These are phyloP conservation scores for Phialophora macrospora DNA, from an alignment of 2,329 filamentous ascomycete species.

Conservation along the genomic window DNA sequence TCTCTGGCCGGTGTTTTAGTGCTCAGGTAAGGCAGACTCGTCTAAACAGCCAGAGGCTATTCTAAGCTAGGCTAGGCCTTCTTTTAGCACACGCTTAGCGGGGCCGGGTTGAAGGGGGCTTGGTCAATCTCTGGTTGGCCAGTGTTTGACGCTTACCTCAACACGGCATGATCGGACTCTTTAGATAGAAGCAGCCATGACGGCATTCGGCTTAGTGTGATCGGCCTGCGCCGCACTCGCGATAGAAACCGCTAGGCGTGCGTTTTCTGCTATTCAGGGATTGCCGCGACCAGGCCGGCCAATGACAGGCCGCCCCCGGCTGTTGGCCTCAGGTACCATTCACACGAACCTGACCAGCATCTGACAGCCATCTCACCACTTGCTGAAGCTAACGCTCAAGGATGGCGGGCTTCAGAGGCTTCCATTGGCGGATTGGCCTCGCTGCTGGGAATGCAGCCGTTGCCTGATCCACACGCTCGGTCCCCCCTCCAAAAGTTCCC, in stretches of 20 bases:
- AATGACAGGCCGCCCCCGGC: slow-evolving; percentile 3
- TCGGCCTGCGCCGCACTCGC: slow-evolving; percentile 34
- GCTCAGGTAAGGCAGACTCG: slow-evolving; percentile 38
- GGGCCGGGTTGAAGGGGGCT: slow-evolving; percentile 1
- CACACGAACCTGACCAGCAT: slow-evolving; percentile 9
- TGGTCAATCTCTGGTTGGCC: slow-evolving; percentile 17
- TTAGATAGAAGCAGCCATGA: slow-evolving; percentile 31
- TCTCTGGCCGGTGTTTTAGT: slow-evolving; percentile 17
- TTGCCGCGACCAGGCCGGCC: background rate
- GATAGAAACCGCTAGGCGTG: slow-evolving; percentile 21
- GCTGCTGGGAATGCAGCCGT: slow-evolving; percentile 25
- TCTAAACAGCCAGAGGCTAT: slow-evolving; percentile 17
- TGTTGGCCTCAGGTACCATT: slow-evolving; percentile 30
- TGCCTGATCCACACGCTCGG: slow-evolving; percentile 27
- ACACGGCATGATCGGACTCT: slow-evolving; percentile 17
- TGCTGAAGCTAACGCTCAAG: slow-evolving; percentile 4
- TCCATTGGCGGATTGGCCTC: slow-evolving; percentile 19
- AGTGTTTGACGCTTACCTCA: slow-evolving; percentile 29
- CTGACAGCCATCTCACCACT: slow-evolving; percentile 29
- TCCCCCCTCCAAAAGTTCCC: slow-evolving; percentile 19
- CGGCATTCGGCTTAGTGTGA: slow-evolving; percentile 18
- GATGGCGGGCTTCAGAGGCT: slow-evolving; percentile 18
- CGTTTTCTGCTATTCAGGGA: slow-evolving; percentile 21
- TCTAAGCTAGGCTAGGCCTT: slow-evolving; percentile 9
- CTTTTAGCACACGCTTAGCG: slow-evolving; percentile 4